phyloP scores from a whole-genome alignment of 2,329 filamentous ascomycete species.

The Microsporum canis region DNA sequence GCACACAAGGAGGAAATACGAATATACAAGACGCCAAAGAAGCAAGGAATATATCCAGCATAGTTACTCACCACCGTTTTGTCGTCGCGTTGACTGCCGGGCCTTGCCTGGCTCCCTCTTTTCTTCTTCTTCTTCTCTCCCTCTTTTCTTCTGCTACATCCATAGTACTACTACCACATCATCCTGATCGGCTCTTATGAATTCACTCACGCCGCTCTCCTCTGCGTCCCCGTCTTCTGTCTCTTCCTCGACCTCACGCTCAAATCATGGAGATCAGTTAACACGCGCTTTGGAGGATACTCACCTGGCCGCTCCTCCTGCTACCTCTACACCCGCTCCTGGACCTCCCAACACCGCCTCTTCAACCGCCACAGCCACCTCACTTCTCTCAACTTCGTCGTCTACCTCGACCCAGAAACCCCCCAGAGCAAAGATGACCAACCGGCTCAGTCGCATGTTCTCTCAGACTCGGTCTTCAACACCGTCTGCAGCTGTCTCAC shows the following conservation, averaged over 20 bases:
- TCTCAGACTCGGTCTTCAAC: conserved; percentile 24
- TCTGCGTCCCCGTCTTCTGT: conserved; percentile 26
- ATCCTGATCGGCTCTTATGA: conserved; percentile 21
- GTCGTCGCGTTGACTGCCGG: background rate
- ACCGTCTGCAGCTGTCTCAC: conserved; percentile 19
- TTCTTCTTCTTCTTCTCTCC: conserved; percentile 10
- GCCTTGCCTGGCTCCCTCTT: conserved; percentile 1
- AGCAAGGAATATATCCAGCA: background rate
- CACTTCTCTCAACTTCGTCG: background rate
- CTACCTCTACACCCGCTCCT: conserved; percentile 6
- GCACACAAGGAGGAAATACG: background rate
- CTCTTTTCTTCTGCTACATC: conserved; percentile 1
- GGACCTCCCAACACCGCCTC: conserved; percentile 8
- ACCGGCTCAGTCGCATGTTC: conserved; percentile 38
- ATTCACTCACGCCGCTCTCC: conserved; percentile 32
- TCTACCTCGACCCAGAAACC: conserved; percentile 24
- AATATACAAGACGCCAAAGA: background rate
- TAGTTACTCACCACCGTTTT: background rate
- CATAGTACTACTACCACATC: conserved; percentile 15
- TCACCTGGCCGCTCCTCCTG: conserved; percentile 22
- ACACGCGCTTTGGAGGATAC: conserved; percentile 35
- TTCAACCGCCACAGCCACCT: background rate
- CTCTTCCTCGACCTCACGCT: conserved; percentile 24
- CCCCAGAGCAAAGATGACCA: conserved; percentile 33
- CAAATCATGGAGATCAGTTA: conserved; percentile 24